Conservation (phyloP, 352 stramenopile genomes). For the Blastocystis sp. region DNA sequence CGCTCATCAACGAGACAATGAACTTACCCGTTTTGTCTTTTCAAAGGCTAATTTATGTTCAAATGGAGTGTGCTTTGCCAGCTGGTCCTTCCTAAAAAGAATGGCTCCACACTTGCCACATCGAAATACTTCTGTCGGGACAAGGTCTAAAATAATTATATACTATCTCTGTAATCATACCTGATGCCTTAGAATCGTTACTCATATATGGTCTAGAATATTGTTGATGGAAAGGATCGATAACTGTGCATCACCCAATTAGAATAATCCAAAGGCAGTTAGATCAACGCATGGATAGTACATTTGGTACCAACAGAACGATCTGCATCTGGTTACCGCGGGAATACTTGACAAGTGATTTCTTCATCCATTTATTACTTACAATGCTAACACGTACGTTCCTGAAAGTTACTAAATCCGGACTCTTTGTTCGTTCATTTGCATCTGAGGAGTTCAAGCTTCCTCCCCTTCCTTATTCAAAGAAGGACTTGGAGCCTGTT, state of each 20-base stretch:
- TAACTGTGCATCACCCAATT: too few species aligned
- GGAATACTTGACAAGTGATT: too few species aligned
- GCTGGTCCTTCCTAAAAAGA: conserved; percentile 41
- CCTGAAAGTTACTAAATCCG: neutral
- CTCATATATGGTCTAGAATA: neutral
- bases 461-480: conserved; percentile 80
- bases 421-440: conserved; percentile 10
- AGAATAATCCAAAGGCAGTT: too few species aligned
- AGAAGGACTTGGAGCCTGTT: conserved; percentile 82
- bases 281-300: too few species aligned
- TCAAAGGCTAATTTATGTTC: conserved; percentile 43
- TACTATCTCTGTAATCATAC: neutral
- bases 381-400: neutral
- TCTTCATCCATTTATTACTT: neutral
- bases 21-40: conserved; percentile 33
- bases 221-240: too few species aligned
- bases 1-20: neutral
- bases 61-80: neutral
- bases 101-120: conserved; percentile 53
- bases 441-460: conserved; percentile 13
- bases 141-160: conserved; percentile 40
- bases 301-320: too few species aligned
- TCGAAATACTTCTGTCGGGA: conserved; percentile 55
- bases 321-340: too few species aligned
- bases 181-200: neutral